Evolutionary conservation across 2,329 filamentous ascomycete genomes (phyloP).

Genomic region (Botrytis squamosa): DNA sequence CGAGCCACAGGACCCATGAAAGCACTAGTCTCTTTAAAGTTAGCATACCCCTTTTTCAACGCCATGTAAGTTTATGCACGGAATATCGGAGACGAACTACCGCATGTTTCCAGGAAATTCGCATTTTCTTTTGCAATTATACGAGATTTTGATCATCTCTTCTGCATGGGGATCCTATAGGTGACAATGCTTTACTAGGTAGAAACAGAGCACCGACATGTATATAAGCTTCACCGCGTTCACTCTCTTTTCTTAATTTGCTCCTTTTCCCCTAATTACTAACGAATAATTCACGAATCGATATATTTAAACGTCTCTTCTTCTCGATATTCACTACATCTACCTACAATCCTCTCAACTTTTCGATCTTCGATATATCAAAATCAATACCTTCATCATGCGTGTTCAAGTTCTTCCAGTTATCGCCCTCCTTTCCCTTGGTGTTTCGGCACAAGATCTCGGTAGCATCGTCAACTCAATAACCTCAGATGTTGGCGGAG

Average conservation of each 20-base stretch:
- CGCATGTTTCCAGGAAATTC: background rate
- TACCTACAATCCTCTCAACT: background rate
- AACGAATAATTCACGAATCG: background rate
- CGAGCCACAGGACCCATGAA: background rate
- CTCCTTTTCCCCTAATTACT: background rate
- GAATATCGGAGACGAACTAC: background rate
- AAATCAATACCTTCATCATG: slow-evolving; percentile 9
- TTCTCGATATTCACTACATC: background rate
- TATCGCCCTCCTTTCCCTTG: slow-evolving; percentile 14
- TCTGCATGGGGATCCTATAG: background rate
- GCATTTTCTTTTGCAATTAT: background rate
- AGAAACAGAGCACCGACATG: background rate
- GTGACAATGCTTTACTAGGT: background rate
- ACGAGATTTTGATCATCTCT: slow-evolving; percentile 8
- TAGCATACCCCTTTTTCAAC: background rate
- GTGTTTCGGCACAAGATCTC: background rate
- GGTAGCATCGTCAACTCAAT: background rate
- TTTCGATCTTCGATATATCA: background rate
- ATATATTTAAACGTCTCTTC: background rate
- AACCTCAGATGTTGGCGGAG: slow-evolving; percentile 17
- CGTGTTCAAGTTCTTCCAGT: slow-evolving; percentile 19
- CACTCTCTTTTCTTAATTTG: background rate
- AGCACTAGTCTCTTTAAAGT: background rate
- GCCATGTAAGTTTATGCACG: background rate
- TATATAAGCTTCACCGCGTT: background rate